Evolutionary conservation across 2,329 filamentous ascomycete genomes (phyloP).

Genomic region (Penicillium sp.): DNA sequence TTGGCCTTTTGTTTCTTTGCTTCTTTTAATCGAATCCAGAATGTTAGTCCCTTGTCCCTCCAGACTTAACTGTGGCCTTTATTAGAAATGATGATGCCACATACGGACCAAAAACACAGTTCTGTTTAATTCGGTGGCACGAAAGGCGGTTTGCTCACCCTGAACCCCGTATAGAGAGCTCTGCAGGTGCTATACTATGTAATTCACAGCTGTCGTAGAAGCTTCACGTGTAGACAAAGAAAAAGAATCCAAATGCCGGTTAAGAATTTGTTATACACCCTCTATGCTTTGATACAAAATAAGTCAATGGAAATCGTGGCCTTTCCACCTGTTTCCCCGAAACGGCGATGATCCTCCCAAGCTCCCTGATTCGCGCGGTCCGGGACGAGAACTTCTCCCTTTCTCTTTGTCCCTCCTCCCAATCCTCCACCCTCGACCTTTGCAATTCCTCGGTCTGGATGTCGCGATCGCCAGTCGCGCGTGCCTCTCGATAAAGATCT

Average conservation of each 20-base stretch:
- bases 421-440: constrained; percentile 3
- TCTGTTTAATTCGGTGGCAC: background rate
- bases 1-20: background rate
- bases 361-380: constrained; percentile 22
- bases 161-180: background rate
- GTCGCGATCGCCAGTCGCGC: constrained; percentile 18
- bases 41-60: background rate
- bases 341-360: constrained; percentile 25
- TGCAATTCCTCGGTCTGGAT: constrained; percentile 14
- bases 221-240: background rate
- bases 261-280: background rate
- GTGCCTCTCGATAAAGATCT: constrained; percentile 15
- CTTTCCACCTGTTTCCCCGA: constrained; percentile 18
- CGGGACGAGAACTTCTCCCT: constrained; percentile 24
- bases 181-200: background rate
- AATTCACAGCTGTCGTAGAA: background rate
- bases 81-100: background rate
- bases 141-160: background rate
- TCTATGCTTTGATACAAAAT: background rate
- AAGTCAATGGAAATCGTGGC: background rate
- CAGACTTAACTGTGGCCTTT: background rate
- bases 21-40: background rate
- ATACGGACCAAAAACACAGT: too few species aligned
- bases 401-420: constrained; percentile 19
- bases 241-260: background rate